A percentile compares a stretch with the other conserved stretches of the same genome.
These are phyloP conservation scores for Coemansia sp. DNA, from an alignment of 192 early-diverging fungal species.

Conservation along the genomic window DNA sequence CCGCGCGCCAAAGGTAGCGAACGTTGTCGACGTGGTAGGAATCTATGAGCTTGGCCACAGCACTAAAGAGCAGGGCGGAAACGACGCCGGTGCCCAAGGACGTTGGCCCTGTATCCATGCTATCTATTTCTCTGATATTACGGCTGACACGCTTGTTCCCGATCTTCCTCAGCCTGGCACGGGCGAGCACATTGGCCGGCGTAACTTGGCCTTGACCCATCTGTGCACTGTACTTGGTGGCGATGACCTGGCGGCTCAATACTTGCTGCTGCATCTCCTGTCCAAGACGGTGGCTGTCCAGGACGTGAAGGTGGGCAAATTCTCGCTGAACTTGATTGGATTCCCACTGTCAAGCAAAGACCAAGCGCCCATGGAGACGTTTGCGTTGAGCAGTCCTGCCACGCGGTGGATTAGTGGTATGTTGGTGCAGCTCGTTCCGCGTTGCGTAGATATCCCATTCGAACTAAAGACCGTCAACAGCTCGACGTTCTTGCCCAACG, in stretches of 20 bases:
- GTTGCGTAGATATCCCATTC: conserved; percentile 62
- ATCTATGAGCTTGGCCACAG: conserved; percentile 48
- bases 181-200: conserved; percentile 18
- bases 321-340: conserved; percentile 66
- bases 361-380: conserved; percentile 4
- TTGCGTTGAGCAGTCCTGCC: conserved; percentile 29
- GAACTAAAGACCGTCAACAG: conserved; percentile 63
- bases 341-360: conserved; percentile 23
- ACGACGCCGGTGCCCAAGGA: background rate
- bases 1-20: conserved; percentile 61
- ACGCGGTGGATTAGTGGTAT: conserved; percentile 37
- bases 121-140: conserved; percentile 23
- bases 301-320: conserved; percentile 64
- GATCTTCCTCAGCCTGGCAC: conserved; percentile 2
- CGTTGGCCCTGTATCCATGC: conserved; percentile 53
- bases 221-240: conserved; percentile 61
- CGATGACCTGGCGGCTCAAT: conserved; percentile 68
- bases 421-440: conserved; percentile 56
- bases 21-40: conserved; percentile 68
- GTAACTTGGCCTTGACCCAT: conserved; percentile 40
- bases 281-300: conserved; percentile 53
- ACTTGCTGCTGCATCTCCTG: conserved; percentile 67
- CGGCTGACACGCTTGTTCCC: conserved; percentile 10
- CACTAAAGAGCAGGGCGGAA: conserved; percentile 13
- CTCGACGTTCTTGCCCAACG: conserved; percentile 57